Evolutionary conservation across 805 yeast species (phyloP), one percentile per base, ranked within the genome.

Genomic region (Ogataea naganishii): DNA sequence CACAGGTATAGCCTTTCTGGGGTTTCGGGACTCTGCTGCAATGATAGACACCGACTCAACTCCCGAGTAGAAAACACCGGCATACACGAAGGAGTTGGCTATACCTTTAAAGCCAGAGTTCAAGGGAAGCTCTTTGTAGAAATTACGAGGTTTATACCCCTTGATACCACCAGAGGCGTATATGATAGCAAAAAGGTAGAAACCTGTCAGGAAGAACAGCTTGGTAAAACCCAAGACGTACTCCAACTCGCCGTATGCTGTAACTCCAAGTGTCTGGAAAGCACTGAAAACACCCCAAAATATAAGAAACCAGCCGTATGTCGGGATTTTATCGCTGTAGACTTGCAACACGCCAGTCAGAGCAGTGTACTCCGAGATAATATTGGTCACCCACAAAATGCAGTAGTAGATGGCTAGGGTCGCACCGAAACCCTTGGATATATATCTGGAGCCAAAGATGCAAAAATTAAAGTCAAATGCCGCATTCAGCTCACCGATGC

Each of bases 21-120:
- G 82, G 40, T 75, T 72, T 41, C 67, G 64, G 3, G 77, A 60
- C 41, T 75, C 82, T 18, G 75, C 73, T 1, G 81, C 80, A 23
- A 75, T 64, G 20, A 75, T 54, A 11, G 78, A 77, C 18, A 71
- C 65, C 7, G 67, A 55, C 41, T 73, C 80, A 2, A 72, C 65
- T 6, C 80, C 78, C 4, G 75, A 62, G 38, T 72, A 73, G 38
- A 72, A 72, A 3, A 76, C 70, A 16, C 76, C 69, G 20, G 77
- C 74, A 47, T 65, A 73, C 4, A 72, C 75, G 12, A 40, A 75
- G 4, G 71, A 69, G 33, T 62, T 63, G 0, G 72, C 80, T 24
- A 75, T 63, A 30, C 75, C 69, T 38, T 65, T 69, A 49, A 71
- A 69, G 1, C 75, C 76, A 24, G 51, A 36, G 4, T 55, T 54